These are phyloP conservation scores for Phytophthora fragariaefolia DNA, from an alignment of 352 stramenopile species.

Conservation along the genomic window DNA sequence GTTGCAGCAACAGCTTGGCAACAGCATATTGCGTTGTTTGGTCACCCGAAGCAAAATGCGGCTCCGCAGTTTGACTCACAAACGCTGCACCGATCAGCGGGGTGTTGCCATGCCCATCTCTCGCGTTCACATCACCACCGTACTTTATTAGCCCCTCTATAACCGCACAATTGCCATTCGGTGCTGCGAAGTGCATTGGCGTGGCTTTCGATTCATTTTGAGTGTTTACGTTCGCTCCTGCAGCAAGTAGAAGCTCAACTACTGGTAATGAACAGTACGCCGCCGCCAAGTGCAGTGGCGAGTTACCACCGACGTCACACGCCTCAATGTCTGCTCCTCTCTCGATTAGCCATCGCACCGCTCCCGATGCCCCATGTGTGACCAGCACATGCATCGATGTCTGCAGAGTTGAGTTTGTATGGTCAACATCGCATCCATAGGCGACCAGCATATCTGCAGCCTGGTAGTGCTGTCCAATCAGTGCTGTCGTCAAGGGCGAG, in stretches of 20 bases:
- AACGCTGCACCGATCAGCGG: slow-evolving; percentile 47
- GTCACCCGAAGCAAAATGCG: slow-evolving; percentile 46
- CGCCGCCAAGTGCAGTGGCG: slow-evolving; percentile 45
- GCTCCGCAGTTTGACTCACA: slow-evolving; percentile 34
- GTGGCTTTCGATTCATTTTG: slow-evolving; percentile 33
- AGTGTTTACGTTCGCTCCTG: slow-evolving; percentile 38
- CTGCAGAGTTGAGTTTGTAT: slow-evolving; percentile 29
- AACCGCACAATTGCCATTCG: slow-evolving; percentile 38
- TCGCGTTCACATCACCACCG: slow-evolving; percentile 38
- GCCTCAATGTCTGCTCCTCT: slow-evolving; percentile 42
- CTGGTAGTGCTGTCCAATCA: slow-evolving; percentile 21
- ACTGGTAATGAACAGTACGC: slow-evolving; percentile 40
- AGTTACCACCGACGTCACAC: slow-evolving; percentile 42
- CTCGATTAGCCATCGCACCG: slow-evolving; percentile 37
- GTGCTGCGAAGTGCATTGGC: slow-evolving; percentile 44
- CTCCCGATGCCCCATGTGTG: slow-evolving; percentile 27
- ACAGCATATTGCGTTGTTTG: slow-evolving; percentile 34
- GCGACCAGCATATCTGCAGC: slow-evolving; percentile 34
- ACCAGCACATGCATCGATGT: slow-evolving; percentile 47
- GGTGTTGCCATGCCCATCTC: slow-evolving; percentile 41
- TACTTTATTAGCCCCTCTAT: slow-evolving; percentile 35
- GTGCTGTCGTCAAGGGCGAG: slow-evolving; percentile 23
- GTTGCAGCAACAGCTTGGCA: slow-evolving; percentile 32
- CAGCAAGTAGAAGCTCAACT: slow-evolving; percentile 21
- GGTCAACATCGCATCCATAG: slow-evolving; percentile 36